These are phyloP conservation scores for Elsinoe fawcettii DNA, from an alignment of 2,329 filamentous ascomycete species.

Conservation along the genomic window DNA sequence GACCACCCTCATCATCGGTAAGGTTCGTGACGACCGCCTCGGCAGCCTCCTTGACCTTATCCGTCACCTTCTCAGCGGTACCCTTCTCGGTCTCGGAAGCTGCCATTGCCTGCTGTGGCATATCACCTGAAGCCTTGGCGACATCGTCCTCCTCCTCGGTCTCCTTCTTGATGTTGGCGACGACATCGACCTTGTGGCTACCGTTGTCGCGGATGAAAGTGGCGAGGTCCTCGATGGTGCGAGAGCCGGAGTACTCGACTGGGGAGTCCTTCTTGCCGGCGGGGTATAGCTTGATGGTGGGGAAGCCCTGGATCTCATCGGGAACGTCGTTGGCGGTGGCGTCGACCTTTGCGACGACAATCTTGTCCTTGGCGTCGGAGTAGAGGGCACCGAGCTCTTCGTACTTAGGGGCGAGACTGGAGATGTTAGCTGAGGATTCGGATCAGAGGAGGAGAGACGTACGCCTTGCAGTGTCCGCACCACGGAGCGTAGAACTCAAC, in stretches of 20 bases:
- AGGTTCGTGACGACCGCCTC: conserved; percentile 26
- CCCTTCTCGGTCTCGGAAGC: conserved; percentile 24
- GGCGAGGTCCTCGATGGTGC: conserved; percentile 84
- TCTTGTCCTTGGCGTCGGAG: conserved; percentile 47
- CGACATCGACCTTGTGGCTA: conserved; percentile 69
- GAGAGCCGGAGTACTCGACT: conserved; percentile 77
- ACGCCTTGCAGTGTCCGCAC: conserved; percentile 64
- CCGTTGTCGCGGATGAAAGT: conserved; percentile 93
- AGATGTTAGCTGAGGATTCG: background rate
- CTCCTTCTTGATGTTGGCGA: conserved; percentile 37
- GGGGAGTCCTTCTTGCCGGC: conserved; percentile 81
- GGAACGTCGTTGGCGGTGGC: conserved; percentile 94
- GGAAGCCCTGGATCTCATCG: conserved; percentile 95
- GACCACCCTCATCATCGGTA: conserved; percentile 21
- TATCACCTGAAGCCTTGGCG: conserved; percentile 39
- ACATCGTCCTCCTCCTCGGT: conserved; percentile 39
- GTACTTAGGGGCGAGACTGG: conserved; percentile 57
- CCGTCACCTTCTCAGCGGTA: conserved; percentile 28
- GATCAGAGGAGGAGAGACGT: conserved; percentile 24
- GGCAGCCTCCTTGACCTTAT: conserved; percentile 26
- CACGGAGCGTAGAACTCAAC: conserved; percentile 96
- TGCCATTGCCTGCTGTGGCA: conserved; percentile 40
- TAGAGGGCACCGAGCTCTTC: conserved; percentile 55
- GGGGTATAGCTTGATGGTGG: conserved; percentile 96
- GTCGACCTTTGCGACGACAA: conserved; percentile 80